phyloP scores from a whole-genome alignment of 164 flowering plant species.

The Kalanchoe fedtschenkoi region DNA sequence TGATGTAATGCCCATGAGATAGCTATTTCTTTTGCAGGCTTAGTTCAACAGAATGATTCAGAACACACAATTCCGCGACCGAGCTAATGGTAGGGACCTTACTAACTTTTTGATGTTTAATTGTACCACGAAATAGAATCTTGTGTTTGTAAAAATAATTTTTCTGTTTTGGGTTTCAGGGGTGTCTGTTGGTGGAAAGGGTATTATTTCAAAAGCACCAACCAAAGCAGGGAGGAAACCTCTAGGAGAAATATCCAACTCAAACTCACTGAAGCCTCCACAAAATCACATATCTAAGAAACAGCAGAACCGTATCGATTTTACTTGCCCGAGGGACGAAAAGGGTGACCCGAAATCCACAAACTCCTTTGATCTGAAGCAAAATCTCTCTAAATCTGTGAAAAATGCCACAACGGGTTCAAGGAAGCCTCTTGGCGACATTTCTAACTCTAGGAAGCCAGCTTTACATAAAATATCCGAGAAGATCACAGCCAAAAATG shows the following conservation, averaged over 20 bases:
- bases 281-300: constrained; percentile 19
- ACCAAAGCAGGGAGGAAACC: constrained; percentile 46
- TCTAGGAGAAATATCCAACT: constrained; percentile 43
- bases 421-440: constrained; percentile 49
- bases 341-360: constrained; percentile 4
- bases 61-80: background rate
- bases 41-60: background rate
- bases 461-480: constrained; percentile 16
- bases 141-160: background rate
- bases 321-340: constrained; percentile 16
- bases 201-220: constrained; percentile 13
- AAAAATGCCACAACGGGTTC: constrained; percentile 25
- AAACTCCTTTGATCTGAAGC: constrained; percentile 16
- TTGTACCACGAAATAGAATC: background rate
- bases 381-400: constrained; percentile 16
- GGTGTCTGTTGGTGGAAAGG: constrained; percentile 19
- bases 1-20: background rate
- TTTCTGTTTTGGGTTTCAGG: constrained; percentile 7
- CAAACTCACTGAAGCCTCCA: constrained; percentile 20
- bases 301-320: constrained; percentile 13
- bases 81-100: background rate
- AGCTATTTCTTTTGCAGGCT: background rate
- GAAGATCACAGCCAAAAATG: constrained; percentile 19
- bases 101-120: background rate
- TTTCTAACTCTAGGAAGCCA: constrained; percentile 50